Evolutionary conservation across 352 stramenopile genomes (phyloP).

Genomic region (Pythium periplocum): DNA sequence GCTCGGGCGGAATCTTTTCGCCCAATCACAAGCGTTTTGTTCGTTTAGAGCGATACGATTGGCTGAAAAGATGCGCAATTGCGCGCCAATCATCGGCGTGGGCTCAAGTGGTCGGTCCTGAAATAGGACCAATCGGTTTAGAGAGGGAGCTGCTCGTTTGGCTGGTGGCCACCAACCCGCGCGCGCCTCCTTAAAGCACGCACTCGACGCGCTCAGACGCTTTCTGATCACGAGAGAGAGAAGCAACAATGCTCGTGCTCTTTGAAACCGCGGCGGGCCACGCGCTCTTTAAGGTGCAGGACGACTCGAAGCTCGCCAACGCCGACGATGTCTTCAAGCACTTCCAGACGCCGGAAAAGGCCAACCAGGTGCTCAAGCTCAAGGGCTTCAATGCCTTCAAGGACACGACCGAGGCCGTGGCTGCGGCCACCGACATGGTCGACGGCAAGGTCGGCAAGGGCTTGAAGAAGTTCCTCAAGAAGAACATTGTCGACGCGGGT

Average conservation of each 20-base stretch:
- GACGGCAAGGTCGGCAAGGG: conserved; percentile 97
- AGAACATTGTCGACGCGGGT: conserved; percentile 94
- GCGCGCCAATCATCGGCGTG: conserved; percentile 10
- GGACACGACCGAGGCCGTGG: conserved; percentile 97
- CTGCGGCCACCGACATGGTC: conserved; percentile 95
- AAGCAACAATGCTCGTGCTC: conserved; percentile 94
- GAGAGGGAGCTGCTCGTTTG: too few relatives aligned
- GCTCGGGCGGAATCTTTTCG: conserved; percentile 4
- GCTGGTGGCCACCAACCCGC: too few relatives aligned
- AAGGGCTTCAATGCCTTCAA: conserved; percentile 99
- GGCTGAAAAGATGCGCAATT: conserved; percentile 1
- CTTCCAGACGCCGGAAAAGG: conserved; percentile 89
- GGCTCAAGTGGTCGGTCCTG: too few relatives aligned
- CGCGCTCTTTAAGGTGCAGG: conserved; percentile 98
- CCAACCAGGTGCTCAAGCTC: conserved; percentile 90
- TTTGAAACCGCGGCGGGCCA: conserved; percentile 99
- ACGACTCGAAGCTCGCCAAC: conserved; percentile 90
- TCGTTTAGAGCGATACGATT: conserved; percentile 2
- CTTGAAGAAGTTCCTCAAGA: conserved; percentile 99
- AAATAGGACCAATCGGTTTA: too few relatives aligned
- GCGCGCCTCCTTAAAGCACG: too few relatives aligned
- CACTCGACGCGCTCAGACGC: conserved; percentile 4
- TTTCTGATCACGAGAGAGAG: neutral
- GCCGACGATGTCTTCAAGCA: conserved; percentile 91
- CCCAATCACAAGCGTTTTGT: conserved; percentile 8